Base-by-base conservation (phyloP, 108 stramenopile genomes). In the Skeletonema tropicum region DNA sequence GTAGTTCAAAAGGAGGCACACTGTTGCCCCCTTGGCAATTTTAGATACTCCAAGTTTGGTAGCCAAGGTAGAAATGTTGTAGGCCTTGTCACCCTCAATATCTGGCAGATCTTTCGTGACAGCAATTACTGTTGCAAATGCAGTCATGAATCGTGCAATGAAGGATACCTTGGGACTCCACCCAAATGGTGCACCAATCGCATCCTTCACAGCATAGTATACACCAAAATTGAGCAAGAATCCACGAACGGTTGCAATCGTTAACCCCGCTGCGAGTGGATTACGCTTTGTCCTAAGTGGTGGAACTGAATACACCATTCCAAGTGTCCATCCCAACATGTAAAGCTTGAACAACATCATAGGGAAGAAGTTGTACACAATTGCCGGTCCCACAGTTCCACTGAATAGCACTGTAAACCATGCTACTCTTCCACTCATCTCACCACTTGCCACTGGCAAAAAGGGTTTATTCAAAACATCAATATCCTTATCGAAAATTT, bases 401-500 rank as follows among this genome's bases (percentile, higher is more conserved):
- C 85, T 83, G 5, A 70, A 64, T 8, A 86, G 26, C 38, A 97
- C 95, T 17, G 96, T 70, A 48, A 73, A 57, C 97, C 97, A 97
- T 12, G 98, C 98, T 12, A 81, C 64, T 49, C 71, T 68, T 68
- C 73, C 90, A 17, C 90, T 84, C 93, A 98, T 92, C 85, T 95
- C 94, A n/a, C 96, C 95, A 66, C 95, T 94, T 0, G 97, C 98
- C 30, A 98, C 91, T 8, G 98, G 98, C 36, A 98, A 82, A 74
- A 97, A 97, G 4, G 97, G 98, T 72, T 98, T 98, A 83, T 98
- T 98, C 84, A 98, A 71, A 73, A 95, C 87, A 74, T 98, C 98
- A 71, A 98, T 97, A 17, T 95, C 89, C 58, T 90, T 90, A 73
- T 98, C 98, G 71, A 89, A 98, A 64, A 98, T 97, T 62, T 98